Conservation (phyloP, 169 alveolate genomes). For the Besnoitia besnoiti region DNA sequence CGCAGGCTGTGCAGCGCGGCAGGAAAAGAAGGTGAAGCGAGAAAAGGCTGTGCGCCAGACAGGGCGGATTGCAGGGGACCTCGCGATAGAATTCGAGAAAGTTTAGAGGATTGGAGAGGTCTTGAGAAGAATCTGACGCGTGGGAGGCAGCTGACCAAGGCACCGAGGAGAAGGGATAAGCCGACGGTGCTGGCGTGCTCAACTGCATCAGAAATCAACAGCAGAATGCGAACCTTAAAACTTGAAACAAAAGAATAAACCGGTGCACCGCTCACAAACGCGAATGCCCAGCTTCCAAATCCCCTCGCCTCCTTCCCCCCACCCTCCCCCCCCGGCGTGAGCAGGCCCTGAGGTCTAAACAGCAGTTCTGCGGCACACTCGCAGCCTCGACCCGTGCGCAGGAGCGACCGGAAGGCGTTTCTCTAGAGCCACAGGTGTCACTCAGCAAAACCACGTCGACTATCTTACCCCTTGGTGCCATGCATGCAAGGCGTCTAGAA, state of each 20-base stretch:
- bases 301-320: no score
- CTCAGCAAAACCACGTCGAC: no score
- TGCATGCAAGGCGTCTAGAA: constrained; percentile 37
- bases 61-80: constrained; percentile 47
- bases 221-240: not conserved
- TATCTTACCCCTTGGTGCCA: constrained; percentile 34
- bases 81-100: constrained; percentile 23
- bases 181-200: not conserved
- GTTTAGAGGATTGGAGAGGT: not conserved
- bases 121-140: not conserved
- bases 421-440: no score
- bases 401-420: no score
- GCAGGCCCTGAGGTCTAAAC: no score
- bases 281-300: no score
- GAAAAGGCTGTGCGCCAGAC: constrained; percentile 40
- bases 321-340: no score
- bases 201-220: not conserved
- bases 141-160: not conserved
- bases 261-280: constrained; percentile 12
- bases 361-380: no score
- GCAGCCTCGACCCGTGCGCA: no score
- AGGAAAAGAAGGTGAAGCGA: constrained; percentile 26
- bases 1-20: constrained; percentile 38
- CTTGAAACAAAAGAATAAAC: not conserved
- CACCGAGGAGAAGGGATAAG: not conserved